These are phyloP conservation scores for Monosporozyma aquatica DNA, from an alignment of 805 yeast genomes.

Conservation along the genomic window DNA sequence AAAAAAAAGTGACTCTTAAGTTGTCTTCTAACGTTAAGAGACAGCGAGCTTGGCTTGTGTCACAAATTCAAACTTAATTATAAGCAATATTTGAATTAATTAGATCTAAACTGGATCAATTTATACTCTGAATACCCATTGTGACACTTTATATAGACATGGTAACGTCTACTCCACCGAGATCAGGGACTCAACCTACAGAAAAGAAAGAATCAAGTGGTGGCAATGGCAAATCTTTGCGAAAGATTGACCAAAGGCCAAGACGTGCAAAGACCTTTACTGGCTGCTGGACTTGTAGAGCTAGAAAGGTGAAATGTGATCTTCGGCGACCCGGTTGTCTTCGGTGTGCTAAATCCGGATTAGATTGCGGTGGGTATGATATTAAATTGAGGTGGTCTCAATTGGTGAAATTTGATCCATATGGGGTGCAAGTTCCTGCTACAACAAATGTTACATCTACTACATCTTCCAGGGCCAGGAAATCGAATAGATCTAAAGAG, in stretches of 20 bases:
- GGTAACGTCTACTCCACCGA: too few relatives aligned
- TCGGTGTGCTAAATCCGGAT: constrained; percentile 59
- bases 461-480: not conserved
- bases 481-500: constrained; percentile 9
- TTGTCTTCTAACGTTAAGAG: constrained; percentile 7
- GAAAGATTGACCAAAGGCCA: not conserved
- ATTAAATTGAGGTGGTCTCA: constrained; percentile 69
- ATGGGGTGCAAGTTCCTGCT: constrained; percentile 28
- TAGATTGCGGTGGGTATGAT: constrained; percentile 74
- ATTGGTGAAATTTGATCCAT: constrained; percentile 43
- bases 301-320: constrained; percentile 76
- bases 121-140: too few relatives aligned
- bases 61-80: not conserved
- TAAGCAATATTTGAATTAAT: too few relatives aligned
- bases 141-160: too few relatives aligned
- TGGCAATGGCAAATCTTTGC: not conserved
- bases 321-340: constrained; percentile 57
- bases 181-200: not conserved
- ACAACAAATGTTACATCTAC: not conserved
- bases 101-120: too few relatives aligned
- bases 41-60: constrained; percentile 3
- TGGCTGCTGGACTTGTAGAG: constrained; percentile 84
- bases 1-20: not conserved
- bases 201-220: not conserved
- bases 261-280: constrained; percentile 62